Evolutionary conservation across 2,329 filamentous ascomycete species (phyloP), one percentile per base, ranked within the genome.

Genomic region (Aspergillus tanneri): DNA sequence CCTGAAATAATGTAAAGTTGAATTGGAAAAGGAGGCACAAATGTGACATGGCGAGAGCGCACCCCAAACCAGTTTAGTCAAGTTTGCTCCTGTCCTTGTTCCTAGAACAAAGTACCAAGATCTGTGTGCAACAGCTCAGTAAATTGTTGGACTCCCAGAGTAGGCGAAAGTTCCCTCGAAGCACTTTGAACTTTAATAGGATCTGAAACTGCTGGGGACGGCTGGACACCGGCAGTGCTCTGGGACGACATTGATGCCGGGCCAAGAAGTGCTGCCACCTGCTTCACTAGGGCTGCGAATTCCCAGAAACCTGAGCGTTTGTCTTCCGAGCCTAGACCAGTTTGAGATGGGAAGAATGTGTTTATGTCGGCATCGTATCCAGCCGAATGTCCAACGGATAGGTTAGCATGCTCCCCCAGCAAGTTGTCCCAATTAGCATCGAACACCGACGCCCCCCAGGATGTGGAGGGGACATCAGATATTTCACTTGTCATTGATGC

Each of bases 351-450:
- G 48, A 74, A 73, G 54, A 73, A 72, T 0, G 65, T 66, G 14
- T 60, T 50, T 9, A 69, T 47, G 4, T 53, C 63, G 21, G 60
- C 62, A 19, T 36, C 59, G 61, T 65, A 72, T 5, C 52, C 58
- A 25, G 69, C 64, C 2, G 64, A 54, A 44, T 70, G 59, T 12
- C 70, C 70, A 18, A 66, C 54, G 34, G 58, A 47, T 43, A 68
- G 54, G 24, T 64, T 68, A 14, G 61, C 68, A 46, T 68, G 66
- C 30, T 69, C 54, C 21, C 65, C 68, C 22, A 74, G 62, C 21
- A 69, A 37, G 16, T 64, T 70, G 47, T 75, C 70, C 73, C 73
- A 76, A 27, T 64, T 57, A 2, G 65, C 55, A 46, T 71, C 62
- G 50, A 66, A 69, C 8, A 73, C 42, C 0, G 62, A 65, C 12